Base-by-base conservation (phyloP, 1,284 basidiomycete genomes). In the Amylostereum areolatum region DNA sequence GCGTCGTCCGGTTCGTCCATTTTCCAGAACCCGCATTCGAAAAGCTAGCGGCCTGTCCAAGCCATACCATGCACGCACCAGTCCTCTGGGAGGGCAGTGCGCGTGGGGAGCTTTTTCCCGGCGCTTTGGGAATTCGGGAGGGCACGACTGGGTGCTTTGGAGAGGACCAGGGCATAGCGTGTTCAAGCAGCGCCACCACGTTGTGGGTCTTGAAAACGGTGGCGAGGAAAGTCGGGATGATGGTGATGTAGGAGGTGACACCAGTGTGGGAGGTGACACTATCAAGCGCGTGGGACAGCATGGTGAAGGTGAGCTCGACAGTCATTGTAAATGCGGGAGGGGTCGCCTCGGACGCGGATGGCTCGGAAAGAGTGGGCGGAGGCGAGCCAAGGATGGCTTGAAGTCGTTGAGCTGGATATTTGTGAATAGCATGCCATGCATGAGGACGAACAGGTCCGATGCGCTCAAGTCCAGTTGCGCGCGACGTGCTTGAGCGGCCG, bases 401-500 rank as follows among this genome's bases (percentile, higher is more conserved):
- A 98, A 97, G 64, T 93, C 88, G 65, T 99, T 95, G 24, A 98
- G 80, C 58, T 95, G 82, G 54, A 97, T 90, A 55, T 89, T 88
- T 8, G 95, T 97, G 69, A 97, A 96, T 2, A 99, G 76, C 88
- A 97, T 92, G 27, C 95, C 95, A 56, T 98, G 95, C 1, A 98
- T 71, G 34, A 94, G 80, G 10, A 97, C 81, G 55, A 98, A 97
- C 1, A 97, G 78, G 41, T 96, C 93, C 3, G 85, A 70, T 0
- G 82, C 81, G 0, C 74, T 76, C 3, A 92, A 85, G 56, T 96
- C 92, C 1, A 92, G 85, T 8, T 78, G 72, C 43, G 84, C n/a
- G n/a, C n/a, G n/a, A n/a, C n/a, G n/a, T n/a, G n/a, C n/a, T n/a
- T n/a, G n/a, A n/a, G n/a, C n/a, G 4, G 79, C 66, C 3, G 75